These are phyloP conservation scores for Crithidia bombi DNA, from an alignment of 208 protist genomes.

Conservation along the genomic window DNA sequence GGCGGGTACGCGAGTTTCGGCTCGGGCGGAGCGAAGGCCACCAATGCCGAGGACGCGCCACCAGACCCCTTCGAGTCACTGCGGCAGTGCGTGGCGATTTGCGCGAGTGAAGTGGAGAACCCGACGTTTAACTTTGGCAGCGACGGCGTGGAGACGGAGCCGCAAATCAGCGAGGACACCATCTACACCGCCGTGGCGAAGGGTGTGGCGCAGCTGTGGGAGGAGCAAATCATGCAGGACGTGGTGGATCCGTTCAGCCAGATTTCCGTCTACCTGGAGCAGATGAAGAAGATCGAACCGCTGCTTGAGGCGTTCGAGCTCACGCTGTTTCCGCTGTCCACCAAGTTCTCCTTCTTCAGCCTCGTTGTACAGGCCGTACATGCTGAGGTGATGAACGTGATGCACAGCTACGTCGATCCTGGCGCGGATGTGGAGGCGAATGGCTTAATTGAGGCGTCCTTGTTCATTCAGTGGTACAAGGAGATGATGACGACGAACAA, in stretches of 20 bases:
- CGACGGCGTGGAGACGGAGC: constrained; percentile 58
- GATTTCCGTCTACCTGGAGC: constrained; percentile 76
- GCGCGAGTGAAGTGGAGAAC: constrained; percentile 58
- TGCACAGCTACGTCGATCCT: constrained; percentile 66
- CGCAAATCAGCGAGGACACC: constrained; percentile 63
- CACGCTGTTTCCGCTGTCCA: constrained; percentile 79
- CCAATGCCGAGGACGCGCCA: constrained; percentile 19
- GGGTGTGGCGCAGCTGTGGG: constrained; percentile 71
- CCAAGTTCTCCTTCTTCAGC: constrained; percentile 78
- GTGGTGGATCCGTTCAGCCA: constrained; percentile 75
- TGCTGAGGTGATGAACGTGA: constrained; percentile 72
- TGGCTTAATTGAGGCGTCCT: constrained; percentile 74
- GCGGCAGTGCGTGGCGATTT: constrained; percentile 80
- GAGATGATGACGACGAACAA: constrained; percentile 71
- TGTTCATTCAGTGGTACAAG: constrained; percentile 90
- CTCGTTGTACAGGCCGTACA: constrained; percentile 74
- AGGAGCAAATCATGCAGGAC: constrained; percentile 86
- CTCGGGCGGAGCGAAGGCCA: neutral
- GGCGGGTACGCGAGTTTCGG: neutral
- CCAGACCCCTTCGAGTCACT: constrained; percentile 64
- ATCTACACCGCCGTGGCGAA: constrained; percentile 55
- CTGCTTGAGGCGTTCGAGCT: constrained; percentile 84
- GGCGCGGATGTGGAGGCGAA: constrained; percentile 65
- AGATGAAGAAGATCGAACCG: constrained; percentile 87
- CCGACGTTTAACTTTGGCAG: constrained; percentile 60